Conservation (phyloP, 345 rosid genomes). For the Eucalyptus polyanthemos region DNA sequence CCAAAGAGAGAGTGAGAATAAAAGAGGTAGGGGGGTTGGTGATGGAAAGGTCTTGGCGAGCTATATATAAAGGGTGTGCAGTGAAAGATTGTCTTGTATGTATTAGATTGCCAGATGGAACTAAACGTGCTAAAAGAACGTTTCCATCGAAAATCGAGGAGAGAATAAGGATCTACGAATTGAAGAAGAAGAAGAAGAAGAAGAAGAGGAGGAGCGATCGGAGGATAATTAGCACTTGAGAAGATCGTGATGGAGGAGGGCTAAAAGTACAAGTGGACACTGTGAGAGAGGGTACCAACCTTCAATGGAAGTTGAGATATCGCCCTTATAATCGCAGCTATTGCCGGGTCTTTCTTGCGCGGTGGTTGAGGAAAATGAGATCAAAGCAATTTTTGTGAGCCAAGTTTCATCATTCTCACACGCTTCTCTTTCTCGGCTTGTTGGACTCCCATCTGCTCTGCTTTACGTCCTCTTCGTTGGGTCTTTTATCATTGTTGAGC, state of each 20-base stretch:
- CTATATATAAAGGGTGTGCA: background rate
- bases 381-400: background rate
- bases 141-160: background rate
- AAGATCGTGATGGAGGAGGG: background rate
- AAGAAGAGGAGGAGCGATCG: background rate
- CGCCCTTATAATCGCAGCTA: background rate
- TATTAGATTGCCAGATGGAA: background rate
- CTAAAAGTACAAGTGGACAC: background rate
- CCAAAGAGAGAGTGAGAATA: background rate
- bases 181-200: background rate
- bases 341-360: background rate
- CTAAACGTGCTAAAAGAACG: background rate
- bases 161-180: background rate
- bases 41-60: background rate
- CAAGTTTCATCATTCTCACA: background rate
- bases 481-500: background rate
- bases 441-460: background rate
- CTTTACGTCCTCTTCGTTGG: background rate
- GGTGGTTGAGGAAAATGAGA: slow-evolving; percentile 16
- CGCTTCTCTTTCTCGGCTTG: background rate
- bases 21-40: background rate
- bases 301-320: slow-evolving; percentile 9
- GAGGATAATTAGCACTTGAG: background rate
- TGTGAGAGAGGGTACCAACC: background rate
- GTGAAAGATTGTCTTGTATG: background rate